These are phyloP conservation scores for Yarrowia porcina DNA, from an alignment of 805 yeast species.

Conservation along the genomic window DNA sequence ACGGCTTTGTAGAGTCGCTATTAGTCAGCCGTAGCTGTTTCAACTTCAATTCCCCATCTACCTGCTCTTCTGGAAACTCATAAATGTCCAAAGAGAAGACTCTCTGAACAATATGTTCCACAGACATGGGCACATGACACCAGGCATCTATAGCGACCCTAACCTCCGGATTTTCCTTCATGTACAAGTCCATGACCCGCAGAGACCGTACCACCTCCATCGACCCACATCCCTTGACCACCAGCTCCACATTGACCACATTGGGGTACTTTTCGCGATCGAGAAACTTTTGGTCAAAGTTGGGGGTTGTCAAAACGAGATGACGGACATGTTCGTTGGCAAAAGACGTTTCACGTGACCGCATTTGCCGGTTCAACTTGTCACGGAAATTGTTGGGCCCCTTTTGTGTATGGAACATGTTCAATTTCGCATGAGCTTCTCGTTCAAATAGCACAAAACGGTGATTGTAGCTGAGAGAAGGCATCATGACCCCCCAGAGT, in stretches of 20 bases:
- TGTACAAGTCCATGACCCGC: neutral
- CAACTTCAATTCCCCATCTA: neutral
- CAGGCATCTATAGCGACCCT: slow-evolving; percentile 11
- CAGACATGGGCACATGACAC: slow-evolving; percentile 19
- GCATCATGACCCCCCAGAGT: slow-evolving; percentile 22
- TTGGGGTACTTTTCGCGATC: slow-evolving; percentile 3
- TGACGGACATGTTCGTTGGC: neutral
- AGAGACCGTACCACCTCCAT: slow-evolving; percentile 20
- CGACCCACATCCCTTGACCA: slow-evolving; percentile 17
- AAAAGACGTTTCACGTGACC: neutral
- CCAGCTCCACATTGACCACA: neutral
- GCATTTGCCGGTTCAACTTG: slow-evolving; percentile 11
- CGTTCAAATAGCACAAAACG: slow-evolving; percentile 15
- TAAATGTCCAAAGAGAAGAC: slow-evolving; percentile 16
- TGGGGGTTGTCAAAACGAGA: slow-evolving; percentile 9
- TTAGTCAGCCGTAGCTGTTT: slow-evolving; percentile 1
- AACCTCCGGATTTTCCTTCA: slow-evolving; percentile 5
- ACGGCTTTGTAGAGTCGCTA: slow-evolving; percentile 5
- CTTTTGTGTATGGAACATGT: neutral
- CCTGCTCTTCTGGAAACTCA: slow-evolving; percentile 19
- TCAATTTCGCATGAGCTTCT: neutral
- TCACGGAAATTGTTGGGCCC: slow-evolving; percentile 15
- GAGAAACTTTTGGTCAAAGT: slow-evolving; percentile 19
- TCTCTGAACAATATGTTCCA: slow-evolving; percentile 5
- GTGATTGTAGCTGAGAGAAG: slow-evolving; percentile 22